Conservation (phyloP, 345 rosid species). For the Barbarea vulgaris region DNA sequence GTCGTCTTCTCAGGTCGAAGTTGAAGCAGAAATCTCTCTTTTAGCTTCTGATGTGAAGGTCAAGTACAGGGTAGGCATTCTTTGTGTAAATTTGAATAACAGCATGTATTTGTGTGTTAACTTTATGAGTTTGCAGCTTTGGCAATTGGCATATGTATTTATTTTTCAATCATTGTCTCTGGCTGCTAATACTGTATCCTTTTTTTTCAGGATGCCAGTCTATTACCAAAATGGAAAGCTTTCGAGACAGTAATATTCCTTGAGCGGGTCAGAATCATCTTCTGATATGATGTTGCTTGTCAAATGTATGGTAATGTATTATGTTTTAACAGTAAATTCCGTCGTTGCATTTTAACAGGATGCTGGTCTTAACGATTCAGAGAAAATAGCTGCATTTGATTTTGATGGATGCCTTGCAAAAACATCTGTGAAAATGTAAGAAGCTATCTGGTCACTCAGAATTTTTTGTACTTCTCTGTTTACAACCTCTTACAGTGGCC, state of each 20-base stretch:
- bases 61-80: conserved; percentile 62
- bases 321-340: background rate
- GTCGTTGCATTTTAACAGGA: conserved; percentile 49
- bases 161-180: background rate
- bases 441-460: background rate
- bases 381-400: conserved; percentile 93
- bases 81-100: background rate
- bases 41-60: conserved; percentile 67
- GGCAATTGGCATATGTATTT: conserved; percentile 16
- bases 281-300: conserved; percentile 1
- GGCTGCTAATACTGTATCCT: conserved; percentile 15
- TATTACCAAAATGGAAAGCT: conserved; percentile 91
- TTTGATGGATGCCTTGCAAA: conserved; percentile 96
- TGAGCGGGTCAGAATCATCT: conserved; percentile 62
- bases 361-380: conserved; percentile 76
- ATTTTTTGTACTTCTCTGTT: background rate
- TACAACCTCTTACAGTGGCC: background rate
- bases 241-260: conserved; percentile 82
- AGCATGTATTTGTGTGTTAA: background rate
- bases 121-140: conserved; percentile 19
- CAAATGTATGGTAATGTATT: background rate
- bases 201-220: conserved; percentile 60
- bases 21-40: conserved; percentile 45
- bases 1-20: conserved; percentile 43
- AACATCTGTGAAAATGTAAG: conserved; percentile 79